These are phyloP conservation scores for Zymoseptoria pseudotritici DNA, from an alignment of 2,329 filamentous ascomycete species.

Conservation along the genomic window DNA sequence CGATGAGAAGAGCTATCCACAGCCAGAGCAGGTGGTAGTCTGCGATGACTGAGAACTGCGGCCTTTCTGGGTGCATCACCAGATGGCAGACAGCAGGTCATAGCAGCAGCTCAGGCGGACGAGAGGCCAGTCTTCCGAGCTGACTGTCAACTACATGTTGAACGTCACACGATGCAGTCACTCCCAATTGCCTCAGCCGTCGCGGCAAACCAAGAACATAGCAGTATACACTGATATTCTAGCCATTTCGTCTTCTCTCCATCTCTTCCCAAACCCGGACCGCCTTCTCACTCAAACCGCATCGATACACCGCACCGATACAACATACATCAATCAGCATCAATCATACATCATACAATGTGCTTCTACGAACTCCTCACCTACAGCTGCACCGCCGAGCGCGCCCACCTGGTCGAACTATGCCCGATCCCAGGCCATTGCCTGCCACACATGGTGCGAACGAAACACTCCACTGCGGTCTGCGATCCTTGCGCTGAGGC, in stretches of 20 bases:
- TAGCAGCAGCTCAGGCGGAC: too few species aligned
- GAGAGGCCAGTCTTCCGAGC: background rate
- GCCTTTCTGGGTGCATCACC: too few species aligned
- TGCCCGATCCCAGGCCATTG: constrained; percentile 4
- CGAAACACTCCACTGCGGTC: constrained; percentile 6
- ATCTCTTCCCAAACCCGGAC: background rate
- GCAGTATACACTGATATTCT: background rate
- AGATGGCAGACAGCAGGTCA: too few species aligned
- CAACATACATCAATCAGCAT: background rate
- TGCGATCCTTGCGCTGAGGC: constrained; percentile 11
- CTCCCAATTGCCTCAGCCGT: background rate
- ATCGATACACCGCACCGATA: too few species aligned
- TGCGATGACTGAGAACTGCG: too few species aligned
- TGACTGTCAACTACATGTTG: background rate
- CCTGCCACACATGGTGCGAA: constrained; percentile 5
- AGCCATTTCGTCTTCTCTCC: background rate
- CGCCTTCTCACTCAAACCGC: background rate
- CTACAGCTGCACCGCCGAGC: constrained; percentile 12
- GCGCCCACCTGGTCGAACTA: constrained; percentile 4
- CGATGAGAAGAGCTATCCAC: background rate
- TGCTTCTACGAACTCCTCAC: constrained; percentile 10
- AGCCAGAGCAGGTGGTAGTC: too few species aligned
- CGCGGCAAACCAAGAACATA: background rate
- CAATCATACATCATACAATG: constrained; percentile 2
- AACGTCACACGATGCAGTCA: background rate